Evolutionary conservation across 2,329 filamentous ascomycete genomes (phyloP).

Genomic region (Calonectria hawksworthii): DNA sequence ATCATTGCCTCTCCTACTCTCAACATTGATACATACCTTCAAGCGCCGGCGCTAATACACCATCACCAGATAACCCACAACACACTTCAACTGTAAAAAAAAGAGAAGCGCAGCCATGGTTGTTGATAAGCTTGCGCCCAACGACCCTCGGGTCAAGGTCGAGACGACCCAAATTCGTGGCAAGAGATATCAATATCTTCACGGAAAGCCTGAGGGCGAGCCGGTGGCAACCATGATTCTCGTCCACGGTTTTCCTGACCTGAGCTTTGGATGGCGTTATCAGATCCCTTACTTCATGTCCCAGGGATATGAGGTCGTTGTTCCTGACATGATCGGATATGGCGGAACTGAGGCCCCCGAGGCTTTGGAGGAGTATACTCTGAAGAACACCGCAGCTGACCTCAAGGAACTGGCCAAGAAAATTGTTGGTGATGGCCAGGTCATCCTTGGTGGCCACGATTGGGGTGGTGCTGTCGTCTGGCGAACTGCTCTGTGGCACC

Average conservation of each 20-base stretch:
- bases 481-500: conserved; percentile 80
- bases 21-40: neutral
- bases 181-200: conserved; percentile 77
- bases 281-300: conserved; percentile 84
- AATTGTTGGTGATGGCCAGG: conserved; percentile 61
- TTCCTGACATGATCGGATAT: conserved; percentile 90
- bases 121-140: conserved; percentile 73
- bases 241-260: conserved; percentile 86
- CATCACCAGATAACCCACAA: neutral
- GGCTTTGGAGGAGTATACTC: conserved; percentile 73
- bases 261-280: conserved; percentile 88
- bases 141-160: conserved; percentile 77
- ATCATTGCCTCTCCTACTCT: neutral
- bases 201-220: conserved; percentile 63
- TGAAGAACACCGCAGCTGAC: conserved; percentile 81
- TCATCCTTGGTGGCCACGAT: conserved; percentile 92
- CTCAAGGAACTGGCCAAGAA: conserved; percentile 79
- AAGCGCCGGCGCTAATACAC: neutral
- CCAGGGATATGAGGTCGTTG: conserved; percentile 83
- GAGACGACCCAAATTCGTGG: conserved; percentile 75
- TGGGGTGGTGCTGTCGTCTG: conserved; percentile 89
- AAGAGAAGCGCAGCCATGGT: conserved; percentile 55
- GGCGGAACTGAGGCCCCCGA: conserved; percentile 80
- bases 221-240: conserved; percentile 66
- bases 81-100: neutral